phyloP scores from a whole-genome alignment of 495 filamentous ascomycete species.

The Penicillium alfredii region DNA sequence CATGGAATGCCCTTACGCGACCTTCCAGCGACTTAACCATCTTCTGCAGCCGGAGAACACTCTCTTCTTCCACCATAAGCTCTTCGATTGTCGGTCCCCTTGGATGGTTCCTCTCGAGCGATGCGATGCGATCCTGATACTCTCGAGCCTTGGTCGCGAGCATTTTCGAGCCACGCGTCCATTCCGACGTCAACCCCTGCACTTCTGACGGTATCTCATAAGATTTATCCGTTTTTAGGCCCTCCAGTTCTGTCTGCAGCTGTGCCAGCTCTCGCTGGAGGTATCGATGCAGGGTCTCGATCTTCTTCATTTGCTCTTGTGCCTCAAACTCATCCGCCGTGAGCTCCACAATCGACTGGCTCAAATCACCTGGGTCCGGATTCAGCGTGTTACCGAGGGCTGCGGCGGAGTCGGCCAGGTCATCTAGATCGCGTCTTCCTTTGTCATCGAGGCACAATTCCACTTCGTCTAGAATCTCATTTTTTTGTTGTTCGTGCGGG shows the following conservation, averaged over 20 bases:
- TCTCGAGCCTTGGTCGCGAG: slow-evolving; percentile 53
- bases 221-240: slow-evolving; percentile 36
- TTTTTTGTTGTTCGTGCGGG: slow-evolving; percentile 28
- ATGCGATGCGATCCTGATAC: slow-evolving; percentile 46
- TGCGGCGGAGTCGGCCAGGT: slow-evolving; percentile 33
- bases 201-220: slow-evolving; percentile 48
- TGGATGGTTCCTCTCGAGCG: slow-evolving; percentile 32
- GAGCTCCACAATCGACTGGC: slow-evolving; percentile 38
- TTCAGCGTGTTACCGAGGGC: slow-evolving; percentile 29
- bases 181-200: slow-evolving; percentile 55
- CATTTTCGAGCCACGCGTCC: slow-evolving; percentile 54
- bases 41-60: slow-evolving; percentile 24
- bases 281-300: slow-evolving; percentile 52
- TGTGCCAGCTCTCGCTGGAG: slow-evolving; percentile 35
- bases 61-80: slow-evolving; percentile 44
- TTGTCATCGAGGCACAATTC: slow-evolving; percentile 37
- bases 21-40: slow-evolving; percentile 47
- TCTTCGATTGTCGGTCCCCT: slow-evolving; percentile 44
- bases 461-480: slow-evolving; percentile 34
- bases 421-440: slow-evolving; percentile 30
- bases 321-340: slow-evolving; percentile 37
- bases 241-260: slow-evolving; percentile 32
- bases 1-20: slow-evolving; percentile 53
- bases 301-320: slow-evolving; percentile 40
- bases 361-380: slow-evolving; percentile 30